phyloP scores from a whole-genome alignment of 2,329 filamentous ascomycete genomes.

The Diaporthe citri region DNA sequence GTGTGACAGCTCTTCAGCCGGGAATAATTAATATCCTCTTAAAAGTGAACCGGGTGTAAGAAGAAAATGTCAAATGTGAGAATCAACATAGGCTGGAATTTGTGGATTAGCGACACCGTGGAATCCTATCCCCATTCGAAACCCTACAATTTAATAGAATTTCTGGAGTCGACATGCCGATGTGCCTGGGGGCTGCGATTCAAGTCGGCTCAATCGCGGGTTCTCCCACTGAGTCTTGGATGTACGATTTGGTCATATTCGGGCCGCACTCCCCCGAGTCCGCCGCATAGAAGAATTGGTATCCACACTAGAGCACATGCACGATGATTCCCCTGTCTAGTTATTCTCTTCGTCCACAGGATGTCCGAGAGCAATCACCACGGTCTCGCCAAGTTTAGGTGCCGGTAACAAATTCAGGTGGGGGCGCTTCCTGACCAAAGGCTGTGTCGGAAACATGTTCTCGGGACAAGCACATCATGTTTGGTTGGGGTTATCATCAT shows the following conservation, averaged over 20 bases:
- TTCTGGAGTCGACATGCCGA: neutral
- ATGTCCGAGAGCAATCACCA: neutral
- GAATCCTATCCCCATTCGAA: neutral
- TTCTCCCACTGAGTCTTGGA: neutral
- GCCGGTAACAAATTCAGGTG: neutral
- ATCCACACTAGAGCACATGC: neutral
- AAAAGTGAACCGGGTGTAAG: neutral
- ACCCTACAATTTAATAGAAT: too few relatives aligned
- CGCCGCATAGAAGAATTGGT: neutral
- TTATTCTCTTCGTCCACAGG: neutral
- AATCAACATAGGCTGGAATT: neutral
- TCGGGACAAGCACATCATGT: neutral
- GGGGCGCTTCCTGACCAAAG: too few relatives aligned
- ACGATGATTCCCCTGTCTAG: neutral
- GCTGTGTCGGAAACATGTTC: too few relatives aligned
- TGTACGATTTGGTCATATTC: neutral
- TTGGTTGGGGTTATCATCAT: too few relatives aligned
- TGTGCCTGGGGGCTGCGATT: too few relatives aligned
- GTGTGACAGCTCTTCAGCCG: neutral
- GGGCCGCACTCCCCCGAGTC: conserved; percentile 15
- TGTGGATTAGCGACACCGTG: too few relatives aligned
- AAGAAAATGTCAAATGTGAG: neutral
- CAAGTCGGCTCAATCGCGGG: neutral
- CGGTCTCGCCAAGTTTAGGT: neutral
- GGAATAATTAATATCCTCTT: conserved; percentile 4